phyloP scores from a whole-genome alignment of 176 grass and related monocot genomes.

The Leersia perrieri region DNA sequence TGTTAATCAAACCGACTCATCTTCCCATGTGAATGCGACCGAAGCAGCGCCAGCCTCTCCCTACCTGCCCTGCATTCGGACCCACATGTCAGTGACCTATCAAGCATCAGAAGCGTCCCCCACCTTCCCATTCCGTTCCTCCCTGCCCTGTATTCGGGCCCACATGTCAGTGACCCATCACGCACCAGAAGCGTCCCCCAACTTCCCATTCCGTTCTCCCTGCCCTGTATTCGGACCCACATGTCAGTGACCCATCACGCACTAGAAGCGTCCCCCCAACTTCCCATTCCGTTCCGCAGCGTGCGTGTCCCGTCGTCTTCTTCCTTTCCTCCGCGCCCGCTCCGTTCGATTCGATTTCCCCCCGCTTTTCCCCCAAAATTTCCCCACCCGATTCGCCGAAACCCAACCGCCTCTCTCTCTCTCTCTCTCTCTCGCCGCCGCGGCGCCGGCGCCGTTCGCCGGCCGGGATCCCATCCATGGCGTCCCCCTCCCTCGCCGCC shows the following conservation, averaged over 20 bases:
- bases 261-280: not conserved
- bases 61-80: too few relatives aligned
- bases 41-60: too few relatives aligned
- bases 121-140: too few relatives aligned
- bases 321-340: not conserved
- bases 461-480: slow-evolving; percentile 5
- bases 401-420: not conserved
- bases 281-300: not conserved
- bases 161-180: not conserved
- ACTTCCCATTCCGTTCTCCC: not conserved
- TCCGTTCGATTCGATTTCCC: not conserved
- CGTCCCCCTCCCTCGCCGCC: slow-evolving; percentile 22
- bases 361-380: not conserved
- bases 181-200: not conserved
- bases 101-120: too few relatives aligned
- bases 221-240: not conserved
- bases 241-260: not conserved
- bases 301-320: not conserved
- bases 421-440: not conserved
- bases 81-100: too few relatives aligned
- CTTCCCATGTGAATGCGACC: not conserved
- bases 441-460: too few relatives aligned
- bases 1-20: too few relatives aligned
- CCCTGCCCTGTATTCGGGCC: too few relatives aligned
- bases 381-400: not conserved